phyloP scores from a whole-genome alignment of 805 yeast species.

The Komagataella phaffii region DNA sequence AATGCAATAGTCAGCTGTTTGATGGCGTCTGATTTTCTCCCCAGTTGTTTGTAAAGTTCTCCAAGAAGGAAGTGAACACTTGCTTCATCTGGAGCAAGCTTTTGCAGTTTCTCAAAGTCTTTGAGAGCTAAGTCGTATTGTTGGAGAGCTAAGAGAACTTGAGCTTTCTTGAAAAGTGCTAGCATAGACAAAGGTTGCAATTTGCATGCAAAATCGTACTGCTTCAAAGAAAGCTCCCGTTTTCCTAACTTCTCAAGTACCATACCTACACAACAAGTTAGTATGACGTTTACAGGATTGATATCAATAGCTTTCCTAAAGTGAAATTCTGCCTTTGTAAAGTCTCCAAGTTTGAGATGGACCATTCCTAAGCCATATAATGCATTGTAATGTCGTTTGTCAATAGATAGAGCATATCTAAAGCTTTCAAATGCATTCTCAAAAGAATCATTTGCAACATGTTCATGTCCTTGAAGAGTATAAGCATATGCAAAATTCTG shows the following conservation, averaged over 20 bases:
- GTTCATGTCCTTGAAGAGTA: slow-evolving; percentile 90
- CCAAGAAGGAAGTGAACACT: slow-evolving; percentile 86
- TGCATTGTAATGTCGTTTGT: slow-evolving; percentile 83
- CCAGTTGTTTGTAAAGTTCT: slow-evolving; percentile 66
- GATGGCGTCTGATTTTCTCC: slow-evolving; percentile 65
- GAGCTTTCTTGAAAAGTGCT: slow-evolving; percentile 83
- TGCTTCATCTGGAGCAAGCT: slow-evolving; percentile 88
- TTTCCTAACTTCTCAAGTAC: slow-evolving; percentile 68
- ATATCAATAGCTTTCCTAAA: slow-evolving; percentile 79
- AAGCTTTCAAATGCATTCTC: slow-evolving; percentile 81
- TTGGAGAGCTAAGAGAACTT: slow-evolving; percentile 58
- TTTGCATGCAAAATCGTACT: slow-evolving; percentile 72
- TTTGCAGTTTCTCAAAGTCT: slow-evolving; percentile 59
- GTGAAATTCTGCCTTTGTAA: slow-evolving; percentile 71
- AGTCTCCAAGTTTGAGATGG: slow-evolving; percentile 73
- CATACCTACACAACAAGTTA: slow-evolving; percentile 90
- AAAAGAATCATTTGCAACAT: slow-evolving; percentile 75
- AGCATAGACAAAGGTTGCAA: slow-evolving; percentile 78
- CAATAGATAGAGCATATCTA: slow-evolving; percentile 62
- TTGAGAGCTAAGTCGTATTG: slow-evolving; percentile 59
- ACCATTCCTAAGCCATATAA: slow-evolving; percentile 95
- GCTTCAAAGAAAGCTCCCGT: slow-evolving; percentile 59
- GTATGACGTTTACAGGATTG: slow-evolving; percentile 80
- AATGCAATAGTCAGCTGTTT: slow-evolving; percentile 80
- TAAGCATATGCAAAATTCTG: slow-evolving; percentile 74